Conservation (phyloP, 306 rosid genomes). For the Prunus fruticosa region DNA sequence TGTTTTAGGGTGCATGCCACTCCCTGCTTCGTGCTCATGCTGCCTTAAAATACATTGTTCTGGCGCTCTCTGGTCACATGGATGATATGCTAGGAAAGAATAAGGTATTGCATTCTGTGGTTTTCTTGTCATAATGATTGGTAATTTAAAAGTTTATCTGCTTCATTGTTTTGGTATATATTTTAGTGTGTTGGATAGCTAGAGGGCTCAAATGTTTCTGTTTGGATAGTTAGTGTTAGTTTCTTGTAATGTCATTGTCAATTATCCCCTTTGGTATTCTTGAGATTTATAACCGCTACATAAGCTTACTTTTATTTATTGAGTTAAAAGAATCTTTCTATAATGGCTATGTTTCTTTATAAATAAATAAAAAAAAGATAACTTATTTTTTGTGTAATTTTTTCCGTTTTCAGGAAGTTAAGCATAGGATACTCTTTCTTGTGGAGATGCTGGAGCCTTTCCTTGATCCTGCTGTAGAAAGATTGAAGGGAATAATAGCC, state of each 20-base stretch:
- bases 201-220: not conserved
- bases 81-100: conserved; percentile 81
- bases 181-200: not conserved
- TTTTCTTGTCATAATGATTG: not conserved
- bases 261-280: not conserved
- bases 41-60: conserved; percentile 80
- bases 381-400: not conserved
- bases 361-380: not conserved
- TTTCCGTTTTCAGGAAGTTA: conserved; percentile 63
- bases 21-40: conserved; percentile 67
- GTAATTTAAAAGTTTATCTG: not conserved
- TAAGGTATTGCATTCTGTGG: conserved; percentile 48
- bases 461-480: conserved; percentile 82
- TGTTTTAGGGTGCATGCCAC: conserved; percentile 58
- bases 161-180: not conserved
- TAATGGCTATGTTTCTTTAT: no score
- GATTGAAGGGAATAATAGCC: conserved; percentile 64
- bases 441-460: conserved; percentile 94
- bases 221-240: not conserved
- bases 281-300: conserved; percentile 2
- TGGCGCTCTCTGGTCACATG: conserved; percentile 82
- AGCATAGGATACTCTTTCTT: conserved; percentile 81
- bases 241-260: not conserved
- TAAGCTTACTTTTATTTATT: conserved; percentile 12
- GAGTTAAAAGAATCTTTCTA: conserved; percentile 12